Evolutionary conservation across 106 monocot species (phyloP), one percentile per base, ranked within the genome.

Genomic region (Narthecium ossifragum): DNA sequence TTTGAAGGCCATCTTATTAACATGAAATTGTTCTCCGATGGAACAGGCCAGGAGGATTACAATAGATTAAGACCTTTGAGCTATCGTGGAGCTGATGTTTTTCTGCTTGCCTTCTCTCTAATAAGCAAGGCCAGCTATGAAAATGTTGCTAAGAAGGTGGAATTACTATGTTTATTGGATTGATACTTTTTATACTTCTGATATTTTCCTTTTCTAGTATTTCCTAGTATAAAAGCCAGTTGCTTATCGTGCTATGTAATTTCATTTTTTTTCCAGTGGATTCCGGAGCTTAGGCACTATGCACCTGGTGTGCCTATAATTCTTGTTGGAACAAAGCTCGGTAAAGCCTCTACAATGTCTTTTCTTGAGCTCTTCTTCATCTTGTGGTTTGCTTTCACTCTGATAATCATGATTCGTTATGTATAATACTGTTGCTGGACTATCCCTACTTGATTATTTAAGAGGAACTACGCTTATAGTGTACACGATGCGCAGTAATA

Each of bases 71-170:
- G 85, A 65, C 85, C 85, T 20, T 56, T 85, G 60, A 85, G 85
- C 72, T 85, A 85, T 59, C 85, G 85, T 49, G 85, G 85, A 14
- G 85, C 85, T 47, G 85, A 85, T 57, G 85, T 85, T 29, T 85
- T 85, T 70, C 70, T 85, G 34, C 69, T 85, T 36, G 85, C 85
- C 0, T 85, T 85, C 57, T 85, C 85, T 36, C 80, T 85, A 29
- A 85, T 85, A 39, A 85, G 85, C 45, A 85, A 80, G 57, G 85
- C 85, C 28, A 85, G 85, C 58, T 85, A 85, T 40, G 85, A 85
- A 55, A 85, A 85, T 80, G 80, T 85, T 34, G 41, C 80, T 51
- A 85, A 85, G 65, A 85, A 85, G 85, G 85, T 78, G 31, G 26
- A 31, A 24, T 51, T n/a, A 40, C 58, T 24, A 9, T 31, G 66